phyloP scores from a whole-genome alignment of 257 asterid genomes.

The Plantago major region DNA sequence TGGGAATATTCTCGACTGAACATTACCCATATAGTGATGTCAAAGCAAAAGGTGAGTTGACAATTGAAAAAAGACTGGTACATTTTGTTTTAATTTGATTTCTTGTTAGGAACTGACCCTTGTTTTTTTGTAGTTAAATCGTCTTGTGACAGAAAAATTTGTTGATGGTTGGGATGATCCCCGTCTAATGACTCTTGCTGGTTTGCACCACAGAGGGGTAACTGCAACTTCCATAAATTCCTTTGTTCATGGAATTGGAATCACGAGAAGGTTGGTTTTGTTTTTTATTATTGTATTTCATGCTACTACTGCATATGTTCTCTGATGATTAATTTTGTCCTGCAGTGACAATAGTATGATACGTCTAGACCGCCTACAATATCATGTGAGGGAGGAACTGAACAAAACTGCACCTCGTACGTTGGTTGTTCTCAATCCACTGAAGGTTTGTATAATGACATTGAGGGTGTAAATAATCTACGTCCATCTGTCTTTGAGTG shows the following conservation, averaged over 20 bases:
- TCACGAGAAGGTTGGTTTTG: constrained; percentile 72
- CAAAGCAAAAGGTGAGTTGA: constrained; percentile 76
- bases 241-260: constrained; percentile 90
- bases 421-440: constrained; percentile 87
- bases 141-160: constrained; percentile 82
- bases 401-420: constrained; percentile 76
- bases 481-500: background rate
- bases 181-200: constrained; percentile 93
- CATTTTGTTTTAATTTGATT: constrained; percentile 1
- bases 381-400: constrained; percentile 93
- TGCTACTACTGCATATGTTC: background rate
- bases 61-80: no score
- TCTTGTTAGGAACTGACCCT: constrained; percentile 16
- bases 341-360: constrained; percentile 86
- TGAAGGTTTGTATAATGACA: constrained; percentile 47
- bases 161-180: constrained; percentile 99
- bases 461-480: no score
- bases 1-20: constrained; percentile 94
- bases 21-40: constrained; percentile 85
- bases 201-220: constrained; percentile 90
- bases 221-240: constrained; percentile 81
- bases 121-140: constrained; percentile 61
- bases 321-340: constrained; percentile 18
- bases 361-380: constrained; percentile 76
- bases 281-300: background rate